Conservation (phyloP, 306 rosid species). For the Boehmeria nivea region DNA sequence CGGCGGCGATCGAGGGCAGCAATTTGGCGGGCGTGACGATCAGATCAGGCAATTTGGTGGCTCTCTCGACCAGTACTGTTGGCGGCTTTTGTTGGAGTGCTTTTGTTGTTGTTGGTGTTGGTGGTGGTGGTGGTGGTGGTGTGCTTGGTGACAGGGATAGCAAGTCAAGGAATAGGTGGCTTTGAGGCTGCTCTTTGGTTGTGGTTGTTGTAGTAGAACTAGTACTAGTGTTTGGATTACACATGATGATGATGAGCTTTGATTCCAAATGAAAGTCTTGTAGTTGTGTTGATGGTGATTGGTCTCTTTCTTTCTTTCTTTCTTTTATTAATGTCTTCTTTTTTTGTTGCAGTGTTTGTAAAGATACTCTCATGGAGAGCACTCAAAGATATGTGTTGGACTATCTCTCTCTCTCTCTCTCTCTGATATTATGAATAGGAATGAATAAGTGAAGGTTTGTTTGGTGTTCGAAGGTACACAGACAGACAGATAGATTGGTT, state of each 20-base stretch:
- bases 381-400: slow-evolving; percentile 33
- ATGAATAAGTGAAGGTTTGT: too few relatives aligned
- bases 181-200: background rate
- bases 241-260: too few relatives aligned
- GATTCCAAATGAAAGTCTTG: background rate
- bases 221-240: slow-evolving; percentile 18
- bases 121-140: background rate
- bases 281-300: background rate
- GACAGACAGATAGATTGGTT: too few relatives aligned
- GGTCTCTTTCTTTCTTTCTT: too few relatives aligned
- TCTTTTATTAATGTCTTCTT: too few relatives aligned
- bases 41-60: too few relatives aligned
- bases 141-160: slow-evolving; percentile 10
- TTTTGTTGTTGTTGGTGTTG: too few relatives aligned
- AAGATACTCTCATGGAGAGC: too few relatives aligned
- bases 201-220: background rate
- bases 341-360: too few relatives aligned
- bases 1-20: slow-evolving; percentile 22
- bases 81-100: background rate
- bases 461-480: too few relatives aligned
- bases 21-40: background rate
- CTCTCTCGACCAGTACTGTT: too few relatives aligned
- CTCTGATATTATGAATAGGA: too few relatives aligned
- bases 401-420: slow-evolving; percentile 31
- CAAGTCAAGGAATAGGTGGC: slow-evolving; percentile 16